phyloP scores from a whole-genome alignment of 805 yeast species.

The Teunomyces barrocoloradensis region DNA sequence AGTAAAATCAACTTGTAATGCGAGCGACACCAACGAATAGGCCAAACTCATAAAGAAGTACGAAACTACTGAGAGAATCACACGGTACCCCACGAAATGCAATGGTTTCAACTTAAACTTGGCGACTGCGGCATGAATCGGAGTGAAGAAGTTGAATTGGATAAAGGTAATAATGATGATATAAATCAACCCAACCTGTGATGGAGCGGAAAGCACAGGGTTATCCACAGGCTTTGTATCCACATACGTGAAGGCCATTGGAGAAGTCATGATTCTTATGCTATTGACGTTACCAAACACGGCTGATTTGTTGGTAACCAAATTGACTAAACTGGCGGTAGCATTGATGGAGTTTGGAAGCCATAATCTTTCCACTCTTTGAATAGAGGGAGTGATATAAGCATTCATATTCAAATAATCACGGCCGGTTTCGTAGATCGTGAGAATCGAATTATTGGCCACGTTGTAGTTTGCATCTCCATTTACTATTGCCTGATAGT shows the following conservation, averaged over 20 bases:
- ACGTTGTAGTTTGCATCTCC: slow-evolving; percentile 31
- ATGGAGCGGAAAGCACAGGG: slow-evolving; percentile 58
- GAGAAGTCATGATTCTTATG: slow-evolving; percentile 21
- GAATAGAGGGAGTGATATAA: slow-evolving; percentile 42
- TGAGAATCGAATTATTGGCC: slow-evolving; percentile 29
- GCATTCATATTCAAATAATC: slow-evolving; percentile 51
- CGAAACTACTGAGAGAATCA: slow-evolving; percentile 47
- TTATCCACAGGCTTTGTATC: slow-evolving; percentile 54
- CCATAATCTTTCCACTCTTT: slow-evolving; percentile 32
- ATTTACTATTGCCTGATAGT: slow-evolving; percentile 37
- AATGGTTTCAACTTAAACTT: slow-evolving; percentile 37
- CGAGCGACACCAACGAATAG: slow-evolving; percentile 59
- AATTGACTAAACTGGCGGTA: slow-evolving; percentile 15
- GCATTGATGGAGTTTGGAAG: slow-evolving; percentile 22
- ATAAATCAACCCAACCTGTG: slow-evolving; percentile 74
- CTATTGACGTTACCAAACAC: slow-evolving; percentile 12
- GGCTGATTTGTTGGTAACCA: slow-evolving; percentile 11
- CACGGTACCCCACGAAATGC: slow-evolving; percentile 53
- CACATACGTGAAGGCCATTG: slow-evolving; percentile 29
- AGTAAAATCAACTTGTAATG: slow-evolving; percentile 63
- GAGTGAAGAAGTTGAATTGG: slow-evolving; percentile 59
- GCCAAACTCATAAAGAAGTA: slow-evolving; percentile 59
- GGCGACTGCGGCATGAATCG: slow-evolving; percentile 51
- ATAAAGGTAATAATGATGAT: slow-evolving; percentile 71
- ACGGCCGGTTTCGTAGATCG: slow-evolving; percentile 60